A percentile compares a stretch with the other conserved stretches of the same genome.
These are phyloP conservation scores for Uronychia binucleata DNA, from an alignment of 73 alveolate species.

Conservation along the genomic window DNA sequence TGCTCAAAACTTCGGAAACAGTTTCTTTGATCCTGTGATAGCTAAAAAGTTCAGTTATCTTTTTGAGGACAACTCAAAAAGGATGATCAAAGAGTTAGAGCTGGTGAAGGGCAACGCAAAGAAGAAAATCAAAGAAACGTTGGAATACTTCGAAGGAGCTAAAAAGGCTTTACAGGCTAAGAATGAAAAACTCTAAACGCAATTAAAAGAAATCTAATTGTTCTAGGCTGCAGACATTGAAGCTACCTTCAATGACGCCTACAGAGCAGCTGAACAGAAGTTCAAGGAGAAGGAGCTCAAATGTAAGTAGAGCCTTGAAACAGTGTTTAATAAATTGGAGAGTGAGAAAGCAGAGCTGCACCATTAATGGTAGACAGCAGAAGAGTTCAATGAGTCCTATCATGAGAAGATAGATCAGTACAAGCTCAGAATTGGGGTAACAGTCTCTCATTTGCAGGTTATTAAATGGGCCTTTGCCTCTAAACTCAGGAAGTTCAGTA, in stretches of 20 bases:
- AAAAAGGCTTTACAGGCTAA: not conserved
- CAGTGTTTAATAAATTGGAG: not conserved
- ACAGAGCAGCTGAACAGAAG: not conserved
- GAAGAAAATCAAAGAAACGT: not conserved
- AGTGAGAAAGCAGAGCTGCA: not conserved
- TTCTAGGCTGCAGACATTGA: not conserved
- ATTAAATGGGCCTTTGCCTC: not conserved
- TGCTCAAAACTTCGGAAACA: not conserved
- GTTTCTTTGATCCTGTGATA: not conserved
- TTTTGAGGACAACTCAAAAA: not conserved
- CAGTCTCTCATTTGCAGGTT: not conserved
- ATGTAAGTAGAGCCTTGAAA: not conserved
- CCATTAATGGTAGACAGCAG: not conserved
- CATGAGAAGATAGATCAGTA: not conserved
- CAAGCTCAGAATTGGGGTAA: not conserved
- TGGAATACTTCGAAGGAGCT: not conserved
- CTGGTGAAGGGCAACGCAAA: not conserved
- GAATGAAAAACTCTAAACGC: not conserved
- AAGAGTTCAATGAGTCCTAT: not conserved
- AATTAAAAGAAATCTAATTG: not conserved
- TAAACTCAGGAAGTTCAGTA: not conserved
- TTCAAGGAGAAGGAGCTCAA: not conserved
- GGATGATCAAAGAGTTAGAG: not conserved
- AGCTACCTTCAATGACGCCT: not conserved
- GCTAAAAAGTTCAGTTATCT: not conserved